phyloP scores from a whole-genome alignment of 331 rosid species.

The Malus hybrid region DNA sequence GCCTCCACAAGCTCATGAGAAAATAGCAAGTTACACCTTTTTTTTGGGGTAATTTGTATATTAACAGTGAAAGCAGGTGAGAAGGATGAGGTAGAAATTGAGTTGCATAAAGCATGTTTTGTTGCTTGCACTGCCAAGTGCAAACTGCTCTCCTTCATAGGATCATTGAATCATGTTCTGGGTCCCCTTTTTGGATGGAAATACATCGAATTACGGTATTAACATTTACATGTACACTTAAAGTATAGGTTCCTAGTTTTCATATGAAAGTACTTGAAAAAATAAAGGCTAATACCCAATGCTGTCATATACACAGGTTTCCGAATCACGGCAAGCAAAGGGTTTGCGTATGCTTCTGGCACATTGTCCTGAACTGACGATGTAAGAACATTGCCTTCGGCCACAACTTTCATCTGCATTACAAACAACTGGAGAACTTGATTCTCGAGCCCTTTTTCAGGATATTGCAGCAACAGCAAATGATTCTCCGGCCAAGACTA shows the following conservation, averaged over 20 bases:
- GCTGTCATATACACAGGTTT: neutral
- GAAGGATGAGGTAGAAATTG: no score
- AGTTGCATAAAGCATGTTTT: no score
- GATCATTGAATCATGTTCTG: neutral
- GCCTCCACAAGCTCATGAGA: no score
- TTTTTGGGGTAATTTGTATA: no score
- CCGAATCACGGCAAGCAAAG: neutral
- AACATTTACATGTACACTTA: neutral
- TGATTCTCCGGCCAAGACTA: slow-evolving; percentile 4
- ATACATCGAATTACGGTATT: neutral
- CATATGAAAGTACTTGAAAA: neutral
- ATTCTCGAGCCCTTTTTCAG: neutral
- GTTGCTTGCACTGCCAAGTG: no score
- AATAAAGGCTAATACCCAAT: neutral
- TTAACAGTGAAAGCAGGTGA: no score
- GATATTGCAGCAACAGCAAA: neutral
- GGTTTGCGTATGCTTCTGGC: neutral
- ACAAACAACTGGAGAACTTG: neutral
- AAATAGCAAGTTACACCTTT: no score
- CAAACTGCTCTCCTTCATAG: no score
- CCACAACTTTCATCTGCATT: neutral
- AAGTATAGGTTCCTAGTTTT: neutral
- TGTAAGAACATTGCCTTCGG: neutral
- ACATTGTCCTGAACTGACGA: neutral
- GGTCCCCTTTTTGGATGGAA: neutral